These are phyloP conservation scores for Paraleonurus japonicus DNA, from an alignment of 257 asterid genomes.

Conservation along the genomic window DNA sequence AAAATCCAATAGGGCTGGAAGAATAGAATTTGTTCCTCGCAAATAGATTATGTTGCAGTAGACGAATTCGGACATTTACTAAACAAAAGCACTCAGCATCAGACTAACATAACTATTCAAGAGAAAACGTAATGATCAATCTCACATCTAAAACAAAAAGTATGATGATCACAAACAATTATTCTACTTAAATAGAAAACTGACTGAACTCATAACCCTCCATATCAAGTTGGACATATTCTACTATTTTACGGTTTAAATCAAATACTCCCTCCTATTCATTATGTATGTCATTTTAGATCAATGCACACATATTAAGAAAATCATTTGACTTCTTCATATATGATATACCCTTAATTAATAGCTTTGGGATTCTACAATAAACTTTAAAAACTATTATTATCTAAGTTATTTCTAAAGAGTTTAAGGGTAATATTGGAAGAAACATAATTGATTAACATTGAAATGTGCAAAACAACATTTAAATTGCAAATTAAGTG, in stretches of 20 bases:
- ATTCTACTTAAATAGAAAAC: neutral
- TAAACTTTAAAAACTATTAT: too few species aligned
- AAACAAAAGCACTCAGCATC: neutral
- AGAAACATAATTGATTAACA: too few species aligned
- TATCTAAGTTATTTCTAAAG: too few species aligned
- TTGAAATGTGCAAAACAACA: too few species aligned
- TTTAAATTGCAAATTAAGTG: too few species aligned
- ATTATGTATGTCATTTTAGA: too few species aligned
- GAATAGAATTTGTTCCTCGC: conserved; percentile 4
- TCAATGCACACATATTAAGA: too few species aligned
- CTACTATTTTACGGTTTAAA: neutral
- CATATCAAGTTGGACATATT: neutral
- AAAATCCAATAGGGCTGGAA: neutral
- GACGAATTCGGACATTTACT: neutral
- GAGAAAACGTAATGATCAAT: neutral
- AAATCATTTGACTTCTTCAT: too few species aligned
- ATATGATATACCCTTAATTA: too few species aligned
- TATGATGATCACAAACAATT: neutral
- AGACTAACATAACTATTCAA: neutral
- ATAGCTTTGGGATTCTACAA: too few species aligned
- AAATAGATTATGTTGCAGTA: neutral
- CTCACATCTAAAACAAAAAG: conserved; percentile 3
- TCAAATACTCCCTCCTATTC: too few species aligned
- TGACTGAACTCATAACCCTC: neutral
- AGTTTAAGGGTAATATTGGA: too few species aligned